These are phyloP conservation scores for Leccinum griseonigrum DNA, from an alignment of 1,284 basidiomycete genomes.

Conservation along the genomic window DNA sequence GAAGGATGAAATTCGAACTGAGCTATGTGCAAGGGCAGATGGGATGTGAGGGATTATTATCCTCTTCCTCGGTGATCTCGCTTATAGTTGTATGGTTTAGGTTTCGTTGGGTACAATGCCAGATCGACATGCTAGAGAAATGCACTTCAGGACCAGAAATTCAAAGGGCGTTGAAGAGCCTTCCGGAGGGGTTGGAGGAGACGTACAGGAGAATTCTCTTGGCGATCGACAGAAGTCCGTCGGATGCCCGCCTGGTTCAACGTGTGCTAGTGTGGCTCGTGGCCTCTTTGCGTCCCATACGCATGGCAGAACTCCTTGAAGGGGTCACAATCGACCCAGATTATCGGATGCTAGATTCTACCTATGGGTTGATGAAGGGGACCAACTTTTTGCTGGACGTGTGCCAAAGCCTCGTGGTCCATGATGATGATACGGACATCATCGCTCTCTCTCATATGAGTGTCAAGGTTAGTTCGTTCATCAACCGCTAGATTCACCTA, in stretches of 20 bases:
- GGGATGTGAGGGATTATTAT: conserved; percentile 1
- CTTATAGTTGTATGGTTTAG: not conserved
- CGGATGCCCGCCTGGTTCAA: conserved; percentile 1
- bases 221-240: not conserved
- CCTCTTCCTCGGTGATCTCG: not conserved
- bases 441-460: conserved; percentile 10
- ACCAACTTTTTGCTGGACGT: not conserved
- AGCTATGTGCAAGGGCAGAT: conserved; percentile 3
- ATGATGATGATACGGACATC: conserved; percentile 1
- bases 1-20: conserved; percentile 5
- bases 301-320: not conserved
- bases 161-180: conserved; percentile 2
- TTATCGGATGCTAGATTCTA: not conserved
- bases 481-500: not conserved
- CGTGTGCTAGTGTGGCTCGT: conserved; percentile 9
- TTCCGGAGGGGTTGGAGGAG: conserved; percentile 12
- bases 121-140: conserved; percentile 5
- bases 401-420: conserved; percentile 2
- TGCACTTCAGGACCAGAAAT: not conserved
- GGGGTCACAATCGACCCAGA: conserved; percentile 1
- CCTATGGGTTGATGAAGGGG: not conserved
- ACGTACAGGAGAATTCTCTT: conserved; percentile 13
- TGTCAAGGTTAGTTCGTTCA: conserved; percentile 1
- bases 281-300: not conserved
- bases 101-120: conserved; percentile 17